Base-by-base conservation (phyloP, 2,329 filamentous ascomycete genomes). In the Alternaria sp. region DNA sequence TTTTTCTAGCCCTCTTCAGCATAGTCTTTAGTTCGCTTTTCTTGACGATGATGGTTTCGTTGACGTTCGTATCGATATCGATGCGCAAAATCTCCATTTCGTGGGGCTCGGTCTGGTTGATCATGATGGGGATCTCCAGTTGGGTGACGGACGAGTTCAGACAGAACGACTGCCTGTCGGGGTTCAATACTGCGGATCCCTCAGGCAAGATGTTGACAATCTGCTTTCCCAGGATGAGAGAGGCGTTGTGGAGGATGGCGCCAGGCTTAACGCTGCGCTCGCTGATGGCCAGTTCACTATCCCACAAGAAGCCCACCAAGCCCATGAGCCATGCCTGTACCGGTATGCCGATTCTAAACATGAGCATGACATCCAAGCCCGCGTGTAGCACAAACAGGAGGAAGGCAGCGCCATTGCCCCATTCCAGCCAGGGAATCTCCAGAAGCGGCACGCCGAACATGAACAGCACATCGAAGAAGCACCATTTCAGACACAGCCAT, bases 201-300 rank as follows among this genome's bases (percentile, higher is more conserved):
- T 99, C 95, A 2, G 95, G 95, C 56, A 99, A 83, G 73, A 99
- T 97, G 76, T 99, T 95, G 79, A 99, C 94, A 70, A 97, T 96
- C 81, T 98, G 94, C 78, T 93, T 95, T 74, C 95, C 95, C 81
- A 97, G 86, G 65, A 99, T 98, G 73, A 98, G 86, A 22, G 94
- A 97, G 32, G 92, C 87, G 76, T 98, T 97, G 76, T 97, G 92
- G 62, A 97, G 83, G 65, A 99, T 94, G 63, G 87, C 89, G 28
- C 90, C 91, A 16, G 94, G 88, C 75, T 96, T 96, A 75, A 99
- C 94, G 73, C 89, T 92, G 67, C 91, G 89, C 78, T 97, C 96
- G n/a, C 92, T 95, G 67, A 99, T 91, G 52, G 94, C 93, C 62
- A 97, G 81, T 80, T 99, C 95, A 72, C 92, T 90, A 76, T 98